Percentiles rank a stretch among this genome's conserved stretches.
These are phyloP conservation scores for Botrytis medusae DNA, from an alignment of 2,329 filamentous ascomycete genomes.

Conservation along the genomic window DNA sequence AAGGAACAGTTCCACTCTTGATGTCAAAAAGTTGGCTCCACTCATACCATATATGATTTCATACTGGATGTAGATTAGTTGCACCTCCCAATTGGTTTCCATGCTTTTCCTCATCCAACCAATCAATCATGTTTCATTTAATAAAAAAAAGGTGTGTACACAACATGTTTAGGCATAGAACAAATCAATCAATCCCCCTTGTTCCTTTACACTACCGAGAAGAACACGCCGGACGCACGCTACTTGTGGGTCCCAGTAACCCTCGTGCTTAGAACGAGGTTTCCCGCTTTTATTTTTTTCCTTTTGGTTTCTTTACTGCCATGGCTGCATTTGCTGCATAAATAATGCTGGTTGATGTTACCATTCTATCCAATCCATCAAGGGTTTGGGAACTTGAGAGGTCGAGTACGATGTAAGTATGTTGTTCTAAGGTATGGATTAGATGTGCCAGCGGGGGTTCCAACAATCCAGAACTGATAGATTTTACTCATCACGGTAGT, in stretches of 20 bases:
- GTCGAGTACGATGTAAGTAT: not conserved
- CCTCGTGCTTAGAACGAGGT: not conserved
- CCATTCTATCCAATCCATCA: not conserved
- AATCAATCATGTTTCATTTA: not conserved
- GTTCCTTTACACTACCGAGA: slow-evolving; percentile 12
- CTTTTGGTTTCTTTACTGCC: not conserved
- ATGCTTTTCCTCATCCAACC: not conserved
- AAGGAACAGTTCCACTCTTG: not conserved
- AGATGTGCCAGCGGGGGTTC: not conserved
- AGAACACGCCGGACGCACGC: slow-evolving; percentile 12
- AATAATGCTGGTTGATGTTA: not conserved
- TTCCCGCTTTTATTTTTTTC: not conserved
- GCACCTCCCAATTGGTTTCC: not conserved
- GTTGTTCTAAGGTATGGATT: not conserved
- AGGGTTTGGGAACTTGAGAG: not conserved
- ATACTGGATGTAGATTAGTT: not conserved
- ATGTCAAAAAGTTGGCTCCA: not conserved
- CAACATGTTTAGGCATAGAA: not conserved
- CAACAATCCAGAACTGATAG: not conserved
- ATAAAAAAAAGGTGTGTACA: not conserved
- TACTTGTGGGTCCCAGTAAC: not conserved
- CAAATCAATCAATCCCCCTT: not conserved
- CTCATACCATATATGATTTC: not conserved
- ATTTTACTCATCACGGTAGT: not conserved
- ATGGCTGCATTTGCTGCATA: not conserved